Base-by-base conservation (phyloP, 2,329 filamentous ascomycete species). In the Neoascochyta sp. region DNA sequence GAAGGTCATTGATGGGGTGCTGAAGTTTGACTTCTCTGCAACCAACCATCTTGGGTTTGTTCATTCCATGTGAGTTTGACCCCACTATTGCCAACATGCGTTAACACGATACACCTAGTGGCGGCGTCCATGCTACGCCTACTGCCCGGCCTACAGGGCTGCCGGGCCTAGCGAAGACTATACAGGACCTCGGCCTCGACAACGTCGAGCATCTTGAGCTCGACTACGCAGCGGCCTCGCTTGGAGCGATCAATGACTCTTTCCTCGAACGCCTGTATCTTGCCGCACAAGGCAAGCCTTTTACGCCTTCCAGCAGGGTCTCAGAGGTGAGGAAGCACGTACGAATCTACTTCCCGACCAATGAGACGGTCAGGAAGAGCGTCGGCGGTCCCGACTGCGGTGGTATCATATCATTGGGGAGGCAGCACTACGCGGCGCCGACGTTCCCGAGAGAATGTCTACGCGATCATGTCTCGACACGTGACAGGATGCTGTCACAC, bases 361-460 rank as follows among this genome's bases (percentile, higher is more conserved):
- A 48, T 10, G 43, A 52, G 1, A 54, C 58, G 1, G 81, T 93
- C 3, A 54, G 59, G 7, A 57, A 62, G 16, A 88, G 83, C 50
- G 76, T 69, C 39, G 83, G 80, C 16, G 84, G 83, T 2, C 66
- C 61, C 34, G 42, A 57, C 6, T 61, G 60, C 22, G 92, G 78
- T 13, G 90, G 90, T 7, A 94, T 89, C 1, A 88, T 96, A 36
- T 94, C 83, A 52, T 74, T 92, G 36, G 75, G 82, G 39, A 66
- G 73, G 7, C 80, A 77, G 39, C 88, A 81, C 79, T 96, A 83
- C 73, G 69, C 80, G 22, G 66, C 73, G 1, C 40, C 71, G 3
- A 75, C 67, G 0, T 96, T 96, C 50, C 90, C 90, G 4, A 74
- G 70, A 22, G 63, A 76, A 22, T 67, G 86, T 16, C 67, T 96